Evolutionary conservation across 1,284 basidiomycete genomes (phyloP).

Genomic region (Pascua sp.): DNA sequence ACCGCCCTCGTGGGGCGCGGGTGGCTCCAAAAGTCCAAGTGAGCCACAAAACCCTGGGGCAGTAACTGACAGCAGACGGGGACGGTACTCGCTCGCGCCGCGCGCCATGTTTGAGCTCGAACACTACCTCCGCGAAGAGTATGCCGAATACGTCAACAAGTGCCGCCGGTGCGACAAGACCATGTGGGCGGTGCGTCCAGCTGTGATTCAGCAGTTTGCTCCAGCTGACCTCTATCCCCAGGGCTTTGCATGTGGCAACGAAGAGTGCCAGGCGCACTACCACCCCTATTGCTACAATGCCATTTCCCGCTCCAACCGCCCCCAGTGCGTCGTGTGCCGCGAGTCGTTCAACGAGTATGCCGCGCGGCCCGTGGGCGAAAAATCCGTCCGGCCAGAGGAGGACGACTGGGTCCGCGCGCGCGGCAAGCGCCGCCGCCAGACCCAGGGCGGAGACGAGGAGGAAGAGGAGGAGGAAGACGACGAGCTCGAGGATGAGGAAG

Average conservation of each 20-base stretch:
- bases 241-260: slow-evolving; percentile 33
- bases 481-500: slow-evolving; percentile 4
- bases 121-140: slow-evolving; percentile 36
- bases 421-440: slow-evolving; percentile 14
- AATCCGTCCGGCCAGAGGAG: slow-evolving; percentile 28
- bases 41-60: slow-evolving; percentile 4
- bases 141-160: slow-evolving; percentile 29
- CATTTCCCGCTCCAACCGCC: slow-evolving; percentile 16
- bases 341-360: slow-evolving; percentile 14
- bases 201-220: not conserved
- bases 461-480: slow-evolving; percentile 20
- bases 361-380: slow-evolving; percentile 35
- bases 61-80: slow-evolving; percentile 27
- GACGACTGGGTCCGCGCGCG: slow-evolving; percentile 25
- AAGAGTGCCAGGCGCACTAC: slow-evolving; percentile 33
- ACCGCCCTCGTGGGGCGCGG: slow-evolving; percentile 35
- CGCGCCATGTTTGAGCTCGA: slow-evolving; percentile 42
- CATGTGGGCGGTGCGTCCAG: slow-evolving; percentile 33
- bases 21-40: slow-evolving; percentile 43
- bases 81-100: slow-evolving; percentile 38
- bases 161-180: slow-evolving; percentile 37
- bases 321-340: slow-evolving; percentile 30
- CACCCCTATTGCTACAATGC: slow-evolving; percentile 38
- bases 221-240: slow-evolving; percentile 13
- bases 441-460: slow-evolving; percentile 14